Percentiles rank a stretch among this genome's conserved stretches.
Evolutionary conservation across 345 rosid species (phyloP).

Genomic region (Brassica cretica): DNA sequence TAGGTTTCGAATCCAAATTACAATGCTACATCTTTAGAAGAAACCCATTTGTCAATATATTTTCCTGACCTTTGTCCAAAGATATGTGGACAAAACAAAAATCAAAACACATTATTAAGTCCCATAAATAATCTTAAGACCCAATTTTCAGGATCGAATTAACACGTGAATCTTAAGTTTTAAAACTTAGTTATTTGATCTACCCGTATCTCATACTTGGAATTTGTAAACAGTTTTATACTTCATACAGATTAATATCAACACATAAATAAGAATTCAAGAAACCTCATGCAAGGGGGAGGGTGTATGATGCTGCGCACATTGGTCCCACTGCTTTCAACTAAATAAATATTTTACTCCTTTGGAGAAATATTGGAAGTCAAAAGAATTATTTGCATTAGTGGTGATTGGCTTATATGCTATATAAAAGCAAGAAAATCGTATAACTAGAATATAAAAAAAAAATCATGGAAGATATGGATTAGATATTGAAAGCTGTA

Average conservation of each 20-base stretch:
- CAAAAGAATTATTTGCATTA: conserved; percentile 23
- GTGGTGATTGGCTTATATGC: conserved; percentile 38
- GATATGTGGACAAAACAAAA: neutral
- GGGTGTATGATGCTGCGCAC: conserved; percentile 25
- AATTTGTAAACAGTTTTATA: neutral
- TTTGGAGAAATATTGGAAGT: conserved; percentile 27
- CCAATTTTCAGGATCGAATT: neutral
- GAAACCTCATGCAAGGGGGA: conserved; percentile 14
- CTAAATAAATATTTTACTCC: conserved; percentile 25
- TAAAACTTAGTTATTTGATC: neutral
- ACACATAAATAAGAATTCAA: conserved; percentile 2
- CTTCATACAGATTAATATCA: neutral
- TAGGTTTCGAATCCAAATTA: neutral
- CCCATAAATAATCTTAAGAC: neutral
- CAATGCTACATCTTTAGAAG: neutral
- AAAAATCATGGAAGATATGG: conserved; percentile 11
- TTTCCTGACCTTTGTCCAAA: neutral
- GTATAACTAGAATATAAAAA: conserved; percentile 24
- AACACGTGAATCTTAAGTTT: neutral
- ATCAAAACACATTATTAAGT: neutral
- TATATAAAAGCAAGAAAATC: conserved; percentile 26
- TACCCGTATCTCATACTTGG: neutral
- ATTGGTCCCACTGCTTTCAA: conserved; percentile 29
- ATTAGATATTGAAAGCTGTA: conserved; percentile 1
- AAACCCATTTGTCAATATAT: neutral